phyloP scores from a whole-genome alignment of 1,284 basidiomycete genomes.

The Trametes polyzona region DNA sequence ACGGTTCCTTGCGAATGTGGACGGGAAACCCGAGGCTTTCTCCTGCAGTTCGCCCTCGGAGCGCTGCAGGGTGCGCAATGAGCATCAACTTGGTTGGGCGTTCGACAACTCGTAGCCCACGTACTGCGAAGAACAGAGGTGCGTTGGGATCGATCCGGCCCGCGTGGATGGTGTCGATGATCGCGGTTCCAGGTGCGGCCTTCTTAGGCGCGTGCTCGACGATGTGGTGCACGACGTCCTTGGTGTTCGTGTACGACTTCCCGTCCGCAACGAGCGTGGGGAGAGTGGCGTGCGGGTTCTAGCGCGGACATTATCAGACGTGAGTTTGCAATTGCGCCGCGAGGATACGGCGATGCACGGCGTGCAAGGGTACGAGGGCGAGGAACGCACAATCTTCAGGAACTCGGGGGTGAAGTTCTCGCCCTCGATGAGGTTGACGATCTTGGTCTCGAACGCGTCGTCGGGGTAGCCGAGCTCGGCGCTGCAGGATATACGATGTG shows the following conservation, averaged over 20 bases:
- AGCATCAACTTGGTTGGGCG: too few species aligned
- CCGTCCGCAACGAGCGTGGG: conserved; percentile 54
- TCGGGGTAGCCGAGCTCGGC: conserved; percentile 47
- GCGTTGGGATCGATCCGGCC: conserved; percentile 65
- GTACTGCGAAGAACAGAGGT: conserved; percentile 48
- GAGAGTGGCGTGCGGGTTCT: conserved; percentile 60
- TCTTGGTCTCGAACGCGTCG: conserved; percentile 40
- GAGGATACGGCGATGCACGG: conserved; percentile 6
- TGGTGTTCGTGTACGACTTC: conserved; percentile 50
- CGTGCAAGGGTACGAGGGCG: not conserved
- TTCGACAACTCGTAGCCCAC: too few species aligned
- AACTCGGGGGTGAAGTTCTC: conserved; percentile 67
- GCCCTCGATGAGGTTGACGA: conserved; percentile 52
- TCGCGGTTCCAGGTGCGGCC: conserved; percentile 40
- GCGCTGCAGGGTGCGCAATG: conserved; percentile 36
- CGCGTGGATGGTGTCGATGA: conserved; percentile 54
- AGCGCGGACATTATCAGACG: not conserved
- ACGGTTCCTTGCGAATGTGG: conserved; percentile 50
- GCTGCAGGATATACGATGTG: conserved; percentile 26
- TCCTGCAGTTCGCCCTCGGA: conserved; percentile 55
- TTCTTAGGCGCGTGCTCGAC: conserved; percentile 47
- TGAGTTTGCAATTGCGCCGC: not conserved
- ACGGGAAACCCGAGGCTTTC: conserved; percentile 43
- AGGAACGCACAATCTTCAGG: conserved; percentile 48
- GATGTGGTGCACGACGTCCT: conserved; percentile 52